Evolutionary conservation across 768 basidiomycete genomes (phyloP), one percentile per base, ranked within the genome.

Genomic region (Serendipita sp.): DNA sequence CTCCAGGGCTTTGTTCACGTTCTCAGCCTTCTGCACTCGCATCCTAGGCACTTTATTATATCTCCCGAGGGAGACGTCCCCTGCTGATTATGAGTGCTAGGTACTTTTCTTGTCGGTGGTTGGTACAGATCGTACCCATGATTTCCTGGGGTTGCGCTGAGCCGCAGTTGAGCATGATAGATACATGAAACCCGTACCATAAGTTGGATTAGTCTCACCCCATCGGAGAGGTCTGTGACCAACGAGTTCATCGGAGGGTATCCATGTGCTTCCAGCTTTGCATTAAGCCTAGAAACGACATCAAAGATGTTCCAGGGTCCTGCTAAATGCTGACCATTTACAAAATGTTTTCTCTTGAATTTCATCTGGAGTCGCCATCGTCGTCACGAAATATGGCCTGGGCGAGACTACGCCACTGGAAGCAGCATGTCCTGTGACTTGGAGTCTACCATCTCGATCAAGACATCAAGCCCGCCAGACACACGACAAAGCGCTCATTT

Each of bases 21-120:
- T 99, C 79, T 99, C 96, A 2, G 92, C 93, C 70, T 94, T 96
- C 73, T 99, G 96, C 1, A 98, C 85, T 33, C 94, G 82, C 78
- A 97, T 93, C 38, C 84, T 78, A 0, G 96, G 95, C 62, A 80
- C 82, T 71, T 80, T 87, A 75, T 95, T 96, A 72, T 95, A 98
- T 68, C 90, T 76, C n/a, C 95, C 95, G 3, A 98, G 80, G n/a
- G 89, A 89, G 1, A 82, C 84, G 71, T 93, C 90, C 61, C 90
- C 90, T 92, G 60, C 34, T 1, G 44, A 30, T 30, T 48, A 48
- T 48, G n/a, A 48, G 45, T 48, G 45, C 7, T 5, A 20, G 20
- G 7, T 20, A 9, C n/a, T 48, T n/a, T 28, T 48, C 45, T 48
- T 48, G 38, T 38, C 38, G 38, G 14, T 5, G 38, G 5, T 38